Evolutionary conservation across 345 rosid genomes (phyloP), one percentile per base, ranked within the genome.

Genomic region (Brassica rapa): DNA sequence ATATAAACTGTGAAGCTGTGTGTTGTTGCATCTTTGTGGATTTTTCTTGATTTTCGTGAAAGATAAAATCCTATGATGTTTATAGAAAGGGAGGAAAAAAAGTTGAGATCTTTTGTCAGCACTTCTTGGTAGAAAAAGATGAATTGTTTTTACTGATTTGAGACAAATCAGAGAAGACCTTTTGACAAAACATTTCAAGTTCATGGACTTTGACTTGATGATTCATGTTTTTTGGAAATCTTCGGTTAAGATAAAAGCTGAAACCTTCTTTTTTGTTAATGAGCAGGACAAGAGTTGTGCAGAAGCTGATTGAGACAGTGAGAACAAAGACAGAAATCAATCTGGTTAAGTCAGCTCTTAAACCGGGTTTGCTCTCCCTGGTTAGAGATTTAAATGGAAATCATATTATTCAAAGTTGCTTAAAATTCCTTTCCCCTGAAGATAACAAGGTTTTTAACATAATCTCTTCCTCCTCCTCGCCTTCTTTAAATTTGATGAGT

Each of bases 291-390:
- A 86, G 92, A 1, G 92, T 88, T 41, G 87, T 86, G 33, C 96
- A 90, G 87, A 90, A 86, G 84, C 67, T 90, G 88, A 84, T 90
- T n/a, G 91, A 88, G 87, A 90, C 88, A 10, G 82, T 90, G 55
- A 85, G 72, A 9, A 57, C 88, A 15, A 86, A 87, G 84, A 85
- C 86, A 68, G 88, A 90, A 68, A 84, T 89, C 75, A 80, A 77
- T 16, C 62, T 80, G 9, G 84, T 90, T 37, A 73, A 80, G 37
- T 72, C 80, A 27, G 88, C 93, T 14, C 86, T 90, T 79, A 80
- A 81, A 77, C 88, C 89, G 33, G 93, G 93, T 59, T 78, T 88
- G 71, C 85, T 87, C 76, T 83, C 84, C 81, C 84, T 90, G 24
- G 78, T 86, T 55, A 86, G 75, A 83, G 93, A 91, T 70, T 76